These are phyloP conservation scores for Umbilicus rupestris DNA, from an alignment of 164 flowering plant genomes.

Conservation along the genomic window DNA sequence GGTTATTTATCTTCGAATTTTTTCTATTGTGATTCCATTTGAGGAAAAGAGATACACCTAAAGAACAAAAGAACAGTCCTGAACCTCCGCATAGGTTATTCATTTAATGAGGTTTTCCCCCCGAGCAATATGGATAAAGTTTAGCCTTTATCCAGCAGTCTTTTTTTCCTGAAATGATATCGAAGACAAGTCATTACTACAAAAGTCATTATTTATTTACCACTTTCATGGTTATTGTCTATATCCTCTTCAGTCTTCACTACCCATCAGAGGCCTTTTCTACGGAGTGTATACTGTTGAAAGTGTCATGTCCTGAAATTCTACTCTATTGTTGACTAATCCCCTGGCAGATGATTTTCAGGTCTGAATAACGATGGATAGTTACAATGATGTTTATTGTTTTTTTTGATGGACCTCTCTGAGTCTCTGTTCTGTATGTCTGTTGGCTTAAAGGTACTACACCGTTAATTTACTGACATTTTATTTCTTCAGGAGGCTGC, in stretches of 20 bases:
- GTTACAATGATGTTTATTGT: background rate
- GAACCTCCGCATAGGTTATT: too few species aligned
- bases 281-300: background rate
- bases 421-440: background rate
- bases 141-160: background rate
- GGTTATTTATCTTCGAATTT: background rate
- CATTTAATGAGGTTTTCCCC: background rate
- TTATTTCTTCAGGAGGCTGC: conserved; percentile 39
- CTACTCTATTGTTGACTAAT: background rate
- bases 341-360: background rate
- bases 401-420: background rate
- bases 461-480: background rate
- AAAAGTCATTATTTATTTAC: background rate
- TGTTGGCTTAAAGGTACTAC: background rate
- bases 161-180: background rate
- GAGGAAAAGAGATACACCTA: background rate
- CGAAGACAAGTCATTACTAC: background rate
- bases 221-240: background rate
- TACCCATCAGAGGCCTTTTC: background rate
- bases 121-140: background rate
- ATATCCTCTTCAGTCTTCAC: background rate
- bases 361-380: background rate
- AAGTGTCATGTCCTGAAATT: background rate
- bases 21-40: background rate
- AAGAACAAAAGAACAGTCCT: too few species aligned